Evolutionary conservation across 345 rosid species (phyloP), one percentile per base, ranked within the genome.

Genomic region (Angophora floribunda): DNA sequence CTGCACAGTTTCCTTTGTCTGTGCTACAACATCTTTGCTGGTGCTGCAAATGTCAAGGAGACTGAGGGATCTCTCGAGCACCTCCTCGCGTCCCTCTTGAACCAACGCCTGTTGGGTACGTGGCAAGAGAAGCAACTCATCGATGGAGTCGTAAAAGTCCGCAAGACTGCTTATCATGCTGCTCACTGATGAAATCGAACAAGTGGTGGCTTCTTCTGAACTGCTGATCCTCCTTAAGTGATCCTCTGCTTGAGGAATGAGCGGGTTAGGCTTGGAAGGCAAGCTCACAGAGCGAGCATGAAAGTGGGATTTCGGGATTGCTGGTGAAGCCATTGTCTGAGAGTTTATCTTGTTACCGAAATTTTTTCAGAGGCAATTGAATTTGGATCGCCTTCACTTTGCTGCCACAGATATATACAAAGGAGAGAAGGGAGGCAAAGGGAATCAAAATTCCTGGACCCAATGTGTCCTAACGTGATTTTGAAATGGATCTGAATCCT

Each of bases 11-110:
- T 89, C 89, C 86, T 91, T 94, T 75, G 88, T 87, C 86, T 89
- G 92, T 26, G 85, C 55, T 87, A 94, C 88, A 86, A 88, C 87
- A 51, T 90, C 92, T 80, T 90, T 89, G 41, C 90, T 41, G 50
- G 67, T 87, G 61, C 88, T 86, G n/a, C 93, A 93, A 7, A 90
- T 63, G 85, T 92, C 94, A 82, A 93, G 86, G 89, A 95, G 59
- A 59, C 65, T 51, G 24, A 93, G 91, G 51, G 95, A 91, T 88
- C 91, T 91, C 85, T 91, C 86, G 57, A 93, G 59, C 45, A 91
- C 55, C 87, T 87, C 88, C 26, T 91, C 92, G 36, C 86, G n/a
- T 36, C 91, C 86, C 28, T 91, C 89, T 55, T 93, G 91, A 86
- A 90, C 63, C 28, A 94, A 59, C 55, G 65, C 59, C 13, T 87